A percentile compares a stretch with the other conserved stretches of the same genome.
These are phyloP conservation scores for Miscanthus lutarioriparius DNA, from an alignment of 176 grass and related monocot species.

Conservation along the genomic window DNA sequence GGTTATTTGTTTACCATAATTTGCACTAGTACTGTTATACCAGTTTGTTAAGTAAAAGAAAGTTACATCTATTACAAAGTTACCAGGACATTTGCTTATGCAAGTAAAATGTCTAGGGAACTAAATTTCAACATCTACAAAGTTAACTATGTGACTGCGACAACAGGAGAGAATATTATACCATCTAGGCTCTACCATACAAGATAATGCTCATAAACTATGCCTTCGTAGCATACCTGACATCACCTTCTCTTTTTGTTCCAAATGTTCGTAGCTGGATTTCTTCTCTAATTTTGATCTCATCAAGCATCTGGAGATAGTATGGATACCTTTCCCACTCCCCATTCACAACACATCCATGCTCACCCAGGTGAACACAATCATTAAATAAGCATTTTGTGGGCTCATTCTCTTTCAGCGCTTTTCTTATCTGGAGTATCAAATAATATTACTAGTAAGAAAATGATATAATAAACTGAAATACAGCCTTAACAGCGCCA, in stretches of 20 bases:
- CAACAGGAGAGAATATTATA: not conserved
- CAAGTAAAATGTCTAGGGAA: not conserved
- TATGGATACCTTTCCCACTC: conserved; percentile 98
- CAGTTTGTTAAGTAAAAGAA: not conserved
- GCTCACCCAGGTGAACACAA: conserved; percentile 90
- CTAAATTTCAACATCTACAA: not conserved
- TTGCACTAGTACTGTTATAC: not conserved
- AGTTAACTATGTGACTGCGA: not conserved
- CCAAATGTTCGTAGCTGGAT: conserved; percentile 92
- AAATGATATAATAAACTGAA: conserved; percentile 6
- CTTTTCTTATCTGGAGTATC: conserved; percentile 69
- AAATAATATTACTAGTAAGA: conserved; percentile 21
- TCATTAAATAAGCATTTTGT: conserved; percentile 78
- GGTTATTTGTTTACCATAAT: not conserved
- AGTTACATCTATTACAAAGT: conserved; percentile 4
- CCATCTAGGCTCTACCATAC: not conserved
- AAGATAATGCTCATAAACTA: conserved; percentile 16
- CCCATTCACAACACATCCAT: conserved; percentile 76
- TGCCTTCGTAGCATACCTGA: conserved; percentile 53
- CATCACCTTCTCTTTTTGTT: conserved; percentile 88
- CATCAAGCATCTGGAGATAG: conserved; percentile 96
- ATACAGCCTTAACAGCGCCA: not conserved
- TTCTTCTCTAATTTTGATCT: conserved; percentile 93
- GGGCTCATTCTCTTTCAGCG: conserved; percentile 63
- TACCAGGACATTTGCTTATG: not conserved